phyloP scores from a whole-genome alignment of 441 rosid genomes.

The Populus hybrid region DNA sequence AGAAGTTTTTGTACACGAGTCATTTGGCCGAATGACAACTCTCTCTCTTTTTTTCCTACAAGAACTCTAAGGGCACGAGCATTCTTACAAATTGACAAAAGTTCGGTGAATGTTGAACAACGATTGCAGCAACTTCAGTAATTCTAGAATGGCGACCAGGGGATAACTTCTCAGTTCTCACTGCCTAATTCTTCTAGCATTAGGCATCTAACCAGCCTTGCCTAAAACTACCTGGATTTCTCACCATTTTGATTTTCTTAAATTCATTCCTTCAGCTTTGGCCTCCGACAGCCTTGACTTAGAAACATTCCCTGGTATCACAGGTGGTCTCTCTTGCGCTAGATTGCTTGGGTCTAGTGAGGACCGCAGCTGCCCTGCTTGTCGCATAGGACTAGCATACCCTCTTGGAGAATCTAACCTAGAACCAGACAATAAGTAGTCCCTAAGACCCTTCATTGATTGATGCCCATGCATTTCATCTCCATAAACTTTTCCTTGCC shows the following conservation, averaged over 20 bases:
- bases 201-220: neutral
- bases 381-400: slow-evolving; percentile 51
- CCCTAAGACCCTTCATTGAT: slow-evolving; percentile 57
- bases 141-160: slow-evolving; percentile 4
- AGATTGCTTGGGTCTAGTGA: slow-evolving; percentile 29
- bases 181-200: neutral
- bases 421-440: slow-evolving; percentile 53
- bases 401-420: slow-evolving; percentile 48
- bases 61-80: slow-evolving; percentile 14
- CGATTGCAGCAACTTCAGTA: slow-evolving; percentile 22
- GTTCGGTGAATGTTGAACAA: slow-evolving; percentile 9
- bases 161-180: slow-evolving; percentile 5
- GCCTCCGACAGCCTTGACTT: slow-evolving; percentile 65
- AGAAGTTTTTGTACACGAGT: slow-evolving; percentile 29
- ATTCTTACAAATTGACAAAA: slow-evolving; percentile 5
- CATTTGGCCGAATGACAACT: slow-evolving; percentile 10
- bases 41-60: slow-evolving; percentile 5
- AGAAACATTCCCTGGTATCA: slow-evolving; percentile 41
- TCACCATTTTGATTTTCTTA: slow-evolving; percentile 71
- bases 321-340: slow-evolving; percentile 57
- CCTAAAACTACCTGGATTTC: slow-evolving; percentile 8
- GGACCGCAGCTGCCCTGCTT: slow-evolving; percentile 22
- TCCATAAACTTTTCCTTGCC: slow-evolving; percentile 38
- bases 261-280: slow-evolving; percentile 47
- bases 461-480: slow-evolving; percentile 71